phyloP scores from a whole-genome alignment of 1,284 basidiomycete genomes.

The Cystobasidium sp. region DNA sequence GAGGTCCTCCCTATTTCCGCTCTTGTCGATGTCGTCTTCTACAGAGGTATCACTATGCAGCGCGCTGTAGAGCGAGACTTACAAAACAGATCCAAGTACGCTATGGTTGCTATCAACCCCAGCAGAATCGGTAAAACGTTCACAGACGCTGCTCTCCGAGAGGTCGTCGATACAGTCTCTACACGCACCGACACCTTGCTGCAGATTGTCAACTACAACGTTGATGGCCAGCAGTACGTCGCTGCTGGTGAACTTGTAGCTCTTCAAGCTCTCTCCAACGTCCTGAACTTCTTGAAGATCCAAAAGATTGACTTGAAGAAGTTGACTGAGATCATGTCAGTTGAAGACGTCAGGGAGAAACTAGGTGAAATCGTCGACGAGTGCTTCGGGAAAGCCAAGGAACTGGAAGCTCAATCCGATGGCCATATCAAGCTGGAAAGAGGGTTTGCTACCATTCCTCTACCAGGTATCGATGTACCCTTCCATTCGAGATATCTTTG shows the following conservation, averaged over 20 bases:
- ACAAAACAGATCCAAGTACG: slow-evolving; percentile 91
- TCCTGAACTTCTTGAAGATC: slow-evolving; percentile 93
- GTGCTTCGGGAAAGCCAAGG: slow-evolving; percentile 72
- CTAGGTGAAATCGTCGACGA: slow-evolving; percentile 85
- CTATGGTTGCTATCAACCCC: slow-evolving; percentile 98
- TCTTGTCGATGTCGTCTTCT: slow-evolving; percentile 93
- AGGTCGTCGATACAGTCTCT: slow-evolving; percentile 90
- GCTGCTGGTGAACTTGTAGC: slow-evolving; percentile 94
- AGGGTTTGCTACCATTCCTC: slow-evolving; percentile 83
- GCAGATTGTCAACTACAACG: slow-evolving; percentile 89
- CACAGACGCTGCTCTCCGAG: slow-evolving; percentile 81
- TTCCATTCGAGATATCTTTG: slow-evolving; percentile 99
- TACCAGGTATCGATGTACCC: slow-evolving; percentile 97
- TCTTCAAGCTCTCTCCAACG: slow-evolving; percentile 83
- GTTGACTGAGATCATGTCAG: slow-evolving; percentile 79
- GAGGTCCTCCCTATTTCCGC: slow-evolving; percentile 92
- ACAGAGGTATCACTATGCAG: slow-evolving; percentile 99
- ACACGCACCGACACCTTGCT: slow-evolving; percentile 76
- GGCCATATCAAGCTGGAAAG: slow-evolving; percentile 95
- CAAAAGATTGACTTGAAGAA: slow-evolving; percentile 96
- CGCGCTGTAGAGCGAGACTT: slow-evolving; percentile 93
- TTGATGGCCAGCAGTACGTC: slow-evolving; percentile 95
- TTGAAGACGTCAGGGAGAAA: slow-evolving; percentile 92
- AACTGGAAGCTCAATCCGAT: slow-evolving; percentile 76
- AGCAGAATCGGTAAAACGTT: slow-evolving; percentile 91